phyloP scores from a whole-genome alignment of 805 yeast genomes.

The Metschnikowia hibisci region DNA sequence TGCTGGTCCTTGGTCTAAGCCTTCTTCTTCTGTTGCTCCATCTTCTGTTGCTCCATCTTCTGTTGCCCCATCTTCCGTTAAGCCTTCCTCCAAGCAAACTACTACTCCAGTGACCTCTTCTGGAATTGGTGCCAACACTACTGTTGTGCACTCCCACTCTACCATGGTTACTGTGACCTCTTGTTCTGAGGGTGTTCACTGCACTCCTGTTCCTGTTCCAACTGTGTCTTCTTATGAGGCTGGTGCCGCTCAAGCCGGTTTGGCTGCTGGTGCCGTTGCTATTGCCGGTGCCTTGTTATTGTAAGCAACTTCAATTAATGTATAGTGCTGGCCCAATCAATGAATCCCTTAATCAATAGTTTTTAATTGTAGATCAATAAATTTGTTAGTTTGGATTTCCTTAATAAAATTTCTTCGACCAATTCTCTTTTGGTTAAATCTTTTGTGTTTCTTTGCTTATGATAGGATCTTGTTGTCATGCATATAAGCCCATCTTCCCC shows the following conservation, averaged over 20 bases:
- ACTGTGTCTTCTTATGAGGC: slow-evolving; percentile 7
- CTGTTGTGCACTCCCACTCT: slow-evolving; percentile 20
- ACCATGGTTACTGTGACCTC: slow-evolving; percentile 26
- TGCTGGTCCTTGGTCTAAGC: slow-evolving; percentile 9
- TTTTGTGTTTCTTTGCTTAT: too few relatives aligned
- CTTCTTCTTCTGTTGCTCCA: slow-evolving; percentile 8
- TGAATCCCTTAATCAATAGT: too few relatives aligned
- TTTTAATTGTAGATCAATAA: too few relatives aligned
- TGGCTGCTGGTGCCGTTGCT: slow-evolving; percentile 17
- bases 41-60: slow-evolving; percentile 26
- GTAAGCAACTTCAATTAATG: slow-evolving; percentile 2
- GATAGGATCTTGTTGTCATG: too few relatives aligned
- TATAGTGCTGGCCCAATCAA: neutral
- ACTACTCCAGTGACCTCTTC: slow-evolving; percentile 25
- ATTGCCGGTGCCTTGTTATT: slow-evolving; percentile 17
- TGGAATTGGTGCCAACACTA: slow-evolving; percentile 22
- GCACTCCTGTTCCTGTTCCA: slow-evolving; percentile 6
- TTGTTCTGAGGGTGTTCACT: slow-evolving; percentile 17
- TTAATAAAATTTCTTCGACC: too few relatives aligned
- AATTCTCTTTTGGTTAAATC: too few relatives aligned
- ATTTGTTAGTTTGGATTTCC: too few relatives aligned
- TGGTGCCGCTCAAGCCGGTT: slow-evolving; percentile 14
- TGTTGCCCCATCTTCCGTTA: too few relatives aligned
- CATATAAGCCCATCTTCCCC: too few relatives aligned
- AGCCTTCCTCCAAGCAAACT: too few relatives aligned